Evolutionary conservation across 2,329 filamentous ascomycete species (phyloP), one percentile per base, ranked within the genome.

Genomic region (Fusarium stilboides): DNA sequence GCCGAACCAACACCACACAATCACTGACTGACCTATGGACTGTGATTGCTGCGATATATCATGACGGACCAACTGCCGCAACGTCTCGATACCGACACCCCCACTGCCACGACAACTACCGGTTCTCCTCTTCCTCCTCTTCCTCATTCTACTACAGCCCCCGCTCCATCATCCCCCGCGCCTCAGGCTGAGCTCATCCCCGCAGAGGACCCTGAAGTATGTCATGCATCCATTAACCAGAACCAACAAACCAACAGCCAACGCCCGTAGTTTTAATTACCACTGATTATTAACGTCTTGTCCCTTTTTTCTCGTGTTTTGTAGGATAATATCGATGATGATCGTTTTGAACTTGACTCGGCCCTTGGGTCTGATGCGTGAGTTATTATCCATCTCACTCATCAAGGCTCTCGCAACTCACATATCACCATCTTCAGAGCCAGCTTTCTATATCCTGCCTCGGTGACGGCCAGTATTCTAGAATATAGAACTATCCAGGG

Each of bases 401-500:
- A 31, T 31, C n/a, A 39, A 14, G 28, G 10, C 9, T 31, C 13
- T 33, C 26, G n/a, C n/a, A 36, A 51, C 62, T 65, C 42, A 52
- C 33, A 45, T 31, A 15, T 37, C 43, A 19, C 24, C 36, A 4
- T 45, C 40, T 20, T 39, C 49, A 74, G 71, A 31, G 67, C 52
- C 34, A 74, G 71, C 52, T 72, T 64, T 5, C 56, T 64, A 39
- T 65, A 65, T 24, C 61, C 62, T 2, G 71, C 68, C 13, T 74
- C 71, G 4, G 50, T 72, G 17, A 65, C 71, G 8, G 54, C 71
- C 6, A 74, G 71, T 17, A 74, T 74, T 39, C 31, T 74, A 8
- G 66, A 73, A 19, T 73, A 73, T 19, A 71, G 71, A 44, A 68
- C 61, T 2, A 69, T 72, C 0, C 69, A 71, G 24, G 71, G 71